Evolutionary conservation across 495 filamentous ascomycete genomes (phyloP), one percentile per base, ranked within the genome.

Genomic region (Parachaetomium inaequale): DNA sequence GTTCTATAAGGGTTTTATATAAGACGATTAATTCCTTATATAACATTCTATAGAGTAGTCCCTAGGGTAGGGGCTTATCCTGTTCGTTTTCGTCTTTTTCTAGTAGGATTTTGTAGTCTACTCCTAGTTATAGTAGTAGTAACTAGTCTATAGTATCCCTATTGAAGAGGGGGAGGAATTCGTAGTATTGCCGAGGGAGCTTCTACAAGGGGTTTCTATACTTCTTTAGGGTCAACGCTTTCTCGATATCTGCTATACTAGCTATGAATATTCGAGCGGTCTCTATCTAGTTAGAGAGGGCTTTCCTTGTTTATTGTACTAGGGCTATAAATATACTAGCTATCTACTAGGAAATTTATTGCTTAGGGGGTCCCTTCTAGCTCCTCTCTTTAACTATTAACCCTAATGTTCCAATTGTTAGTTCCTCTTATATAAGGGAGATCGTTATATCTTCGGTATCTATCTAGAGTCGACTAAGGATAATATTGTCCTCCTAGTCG

Each of bases 31-130:
- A 32, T 50, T 76, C 61, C 23, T 72, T 43, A 1, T 40, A 7
- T 1, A 62, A 68, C 58, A 75, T 73, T 4, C 61, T 52, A 31
- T 76, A 74, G n/a, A 52, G 28, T 4, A 26, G 49, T 31, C 46
- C 49, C 49, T 11, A 52, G 14, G 49, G 49, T 5, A 12, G 28
- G 6, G 49, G 4, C 17, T 52, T 52, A 7, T 32, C 26, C 17
- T 52, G 26, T 7, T 26, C 49, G 49, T 19, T 32, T 4, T 2
- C 5, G 28, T 52, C 49, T 26, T 52, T 52, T 19, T 52, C 49
- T 4, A 52, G 14, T 6, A 26, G 28, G 14, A 52, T 32, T 19
- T 52, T 26, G 17, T 52, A 11, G 28, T 52, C 49, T 14, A 52
- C n/a, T 2, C 49, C 49, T 17, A 26, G 15, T 19, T 26, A 26